phyloP scores from a whole-genome alignment of 2,329 filamentous ascomycete species.

The Pseudocercospora crystallina region DNA sequence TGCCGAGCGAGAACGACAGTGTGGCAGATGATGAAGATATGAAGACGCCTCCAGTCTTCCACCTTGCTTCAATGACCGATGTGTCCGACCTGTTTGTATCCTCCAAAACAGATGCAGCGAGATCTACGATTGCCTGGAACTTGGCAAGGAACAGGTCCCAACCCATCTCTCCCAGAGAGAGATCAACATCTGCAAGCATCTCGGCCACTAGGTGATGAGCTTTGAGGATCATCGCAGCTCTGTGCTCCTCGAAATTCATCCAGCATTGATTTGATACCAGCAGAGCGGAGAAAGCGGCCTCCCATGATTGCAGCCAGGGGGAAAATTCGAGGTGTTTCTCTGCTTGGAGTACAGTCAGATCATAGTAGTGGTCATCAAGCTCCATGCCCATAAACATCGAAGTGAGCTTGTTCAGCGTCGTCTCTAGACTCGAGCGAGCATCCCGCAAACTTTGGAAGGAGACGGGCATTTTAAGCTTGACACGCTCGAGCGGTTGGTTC shows the following conservation, averaged over 20 bases:
- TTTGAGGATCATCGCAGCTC: constrained; percentile 27
- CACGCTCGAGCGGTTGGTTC: not conserved
- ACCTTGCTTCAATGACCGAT: constrained; percentile 18
- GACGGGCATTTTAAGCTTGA: too few relatives aligned
- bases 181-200: constrained; percentile 23
- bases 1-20: constrained; percentile 24
- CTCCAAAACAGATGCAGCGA: constrained; percentile 23
- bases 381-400: constrained; percentile 27
- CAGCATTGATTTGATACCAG: constrained; percentile 10
- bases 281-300: constrained; percentile 21
- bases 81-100: constrained; percentile 7
- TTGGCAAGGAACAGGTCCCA: constrained; percentile 25
- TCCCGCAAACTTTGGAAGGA: constrained; percentile 9
- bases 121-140: constrained; percentile 26
- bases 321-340: constrained; percentile 24
- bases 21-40: constrained; percentile 17
- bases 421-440: constrained; percentile 20
- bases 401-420: constrained; percentile 22
- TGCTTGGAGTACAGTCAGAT: constrained; percentile 21
- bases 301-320: constrained; percentile 25
- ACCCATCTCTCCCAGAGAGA: constrained; percentile 24
- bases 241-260: constrained; percentile 19
- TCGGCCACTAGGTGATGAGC: constrained; percentile 28
- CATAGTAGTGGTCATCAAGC: constrained; percentile 26
- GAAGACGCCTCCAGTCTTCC: constrained; percentile 21